Evolutionary conservation across 2,329 filamentous ascomycete species (phyloP).

Genomic region (Aquanectria penicillioides): DNA sequence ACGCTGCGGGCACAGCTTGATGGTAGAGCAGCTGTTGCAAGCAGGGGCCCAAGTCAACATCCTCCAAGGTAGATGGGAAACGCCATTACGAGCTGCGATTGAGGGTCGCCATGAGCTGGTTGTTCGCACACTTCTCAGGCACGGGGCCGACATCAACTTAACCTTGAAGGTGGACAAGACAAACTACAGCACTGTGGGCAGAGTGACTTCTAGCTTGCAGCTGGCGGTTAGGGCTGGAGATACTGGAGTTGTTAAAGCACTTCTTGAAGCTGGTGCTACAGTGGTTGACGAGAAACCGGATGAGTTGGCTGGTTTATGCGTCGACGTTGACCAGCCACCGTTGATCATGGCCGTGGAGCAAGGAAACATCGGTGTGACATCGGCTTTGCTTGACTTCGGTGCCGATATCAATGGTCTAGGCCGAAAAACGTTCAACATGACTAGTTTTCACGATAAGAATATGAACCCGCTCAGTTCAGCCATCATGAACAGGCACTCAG

Average conservation of each 20-base stretch:
- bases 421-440: no score
- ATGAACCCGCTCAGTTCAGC: constrained; percentile 13
- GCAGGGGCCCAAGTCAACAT: constrained; percentile 17
- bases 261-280: background rate
- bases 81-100: constrained; percentile 10
- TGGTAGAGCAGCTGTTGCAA: background rate
- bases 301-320: background rate
- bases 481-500: background rate
- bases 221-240: background rate
- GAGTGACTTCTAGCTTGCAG: background rate
- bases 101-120: background rate
- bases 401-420: background rate
- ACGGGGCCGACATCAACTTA: constrained; percentile 7
- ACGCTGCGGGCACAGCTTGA: constrained; percentile 3
- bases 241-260: background rate
- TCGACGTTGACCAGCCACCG: background rate
- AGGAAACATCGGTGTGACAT: background rate
- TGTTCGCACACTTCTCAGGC: background rate
- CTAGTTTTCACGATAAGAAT: background rate
- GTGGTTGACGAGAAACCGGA: background rate
- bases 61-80: constrained; percentile 15
- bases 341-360: background rate
- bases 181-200: background rate
- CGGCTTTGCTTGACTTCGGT: background rate
- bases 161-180: background rate